Conservation (phyloP, 306 rosid genomes). For the Pterocarpus santalinus region DNA sequence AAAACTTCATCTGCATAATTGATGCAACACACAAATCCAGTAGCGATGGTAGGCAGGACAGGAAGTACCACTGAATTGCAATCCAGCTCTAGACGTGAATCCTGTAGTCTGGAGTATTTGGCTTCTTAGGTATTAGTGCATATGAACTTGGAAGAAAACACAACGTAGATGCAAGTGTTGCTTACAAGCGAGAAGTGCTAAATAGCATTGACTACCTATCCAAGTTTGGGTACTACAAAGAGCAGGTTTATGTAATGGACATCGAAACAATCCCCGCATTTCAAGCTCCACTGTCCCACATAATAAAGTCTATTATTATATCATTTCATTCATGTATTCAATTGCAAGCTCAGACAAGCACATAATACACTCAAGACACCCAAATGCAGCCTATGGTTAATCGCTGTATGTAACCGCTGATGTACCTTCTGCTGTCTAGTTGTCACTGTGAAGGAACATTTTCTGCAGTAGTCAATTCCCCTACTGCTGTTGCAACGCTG, state of each 20-base stretch:
- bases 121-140: conserved; percentile 68
- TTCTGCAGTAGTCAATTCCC: conserved; percentile 70
- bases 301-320: neutral
- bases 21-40: conserved; percentile 55
- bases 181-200: conserved; percentile 59
- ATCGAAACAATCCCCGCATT: no score
- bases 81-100: conserved; percentile 40
- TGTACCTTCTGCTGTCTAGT: conserved; percentile 66
- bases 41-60: conserved; percentile 45
- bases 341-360: neutral
- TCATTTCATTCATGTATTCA: neutral
- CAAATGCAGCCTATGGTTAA: neutral
- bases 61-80: conserved; percentile 56
- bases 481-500: conserved; percentile 54
- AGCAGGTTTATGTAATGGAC: conserved; percentile 52
- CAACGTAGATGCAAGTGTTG: conserved; percentile 68
- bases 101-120: conserved; percentile 51
- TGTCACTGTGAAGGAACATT: conserved; percentile 77
- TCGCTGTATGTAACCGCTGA: conserved; percentile 39
- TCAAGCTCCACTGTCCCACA: neutral
- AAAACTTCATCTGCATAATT: conserved; percentile 63
- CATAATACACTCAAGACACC: neutral
- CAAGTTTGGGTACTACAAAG: conserved; percentile 70
- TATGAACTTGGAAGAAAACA: conserved; percentile 71
- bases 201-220: conserved; percentile 65